Conservation (phyloP, 169 alveolate genomes). For the Eimeria praecox region DNA sequence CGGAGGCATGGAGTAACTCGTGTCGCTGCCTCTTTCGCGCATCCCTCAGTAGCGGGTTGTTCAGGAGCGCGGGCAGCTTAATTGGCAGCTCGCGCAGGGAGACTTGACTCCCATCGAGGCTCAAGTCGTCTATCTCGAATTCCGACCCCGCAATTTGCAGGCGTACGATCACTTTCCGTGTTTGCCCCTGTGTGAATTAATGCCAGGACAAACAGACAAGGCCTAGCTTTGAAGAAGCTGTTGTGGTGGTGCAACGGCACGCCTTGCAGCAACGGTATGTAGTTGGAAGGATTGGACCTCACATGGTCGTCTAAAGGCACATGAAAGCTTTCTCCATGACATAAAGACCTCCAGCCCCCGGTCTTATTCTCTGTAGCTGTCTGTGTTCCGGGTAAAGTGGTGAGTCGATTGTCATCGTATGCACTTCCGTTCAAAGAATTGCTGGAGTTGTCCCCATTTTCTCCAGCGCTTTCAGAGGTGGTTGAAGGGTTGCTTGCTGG, state of each 20-base stretch:
- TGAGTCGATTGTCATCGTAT: not conserved
- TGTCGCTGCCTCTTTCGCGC: conserved; percentile 12
- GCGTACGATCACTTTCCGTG: conserved; percentile 56
- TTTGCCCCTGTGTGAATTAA: conserved; percentile 62
- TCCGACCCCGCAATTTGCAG: conserved; percentile 54
- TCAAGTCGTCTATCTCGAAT: conserved; percentile 55
- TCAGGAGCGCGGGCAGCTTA: not conserved
- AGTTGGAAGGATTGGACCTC: not conserved
- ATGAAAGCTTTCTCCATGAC: conserved; percentile 65
- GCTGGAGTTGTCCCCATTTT: not conserved
- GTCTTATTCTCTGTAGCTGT: not conserved
- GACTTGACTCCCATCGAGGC: conserved; percentile 39
- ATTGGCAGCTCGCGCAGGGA: conserved; percentile 68
- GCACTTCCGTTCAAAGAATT: not conserved
- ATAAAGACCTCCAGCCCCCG: conserved; percentile 17
- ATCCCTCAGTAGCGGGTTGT: not conserved
- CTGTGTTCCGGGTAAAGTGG: not conserved
- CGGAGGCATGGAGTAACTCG: conserved; percentile 38
- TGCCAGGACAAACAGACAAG: not conserved
- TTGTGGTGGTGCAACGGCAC: not conserved
- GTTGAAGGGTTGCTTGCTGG: not conserved
- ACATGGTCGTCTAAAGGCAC: conserved; percentile 69
- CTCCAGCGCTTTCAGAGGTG: not conserved
- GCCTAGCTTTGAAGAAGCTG: not conserved
- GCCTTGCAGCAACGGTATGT: not conserved